phyloP scores from a whole-genome alignment of 768 basidiomycete genomes.

The Pleurotus pulmonarius region DNA sequence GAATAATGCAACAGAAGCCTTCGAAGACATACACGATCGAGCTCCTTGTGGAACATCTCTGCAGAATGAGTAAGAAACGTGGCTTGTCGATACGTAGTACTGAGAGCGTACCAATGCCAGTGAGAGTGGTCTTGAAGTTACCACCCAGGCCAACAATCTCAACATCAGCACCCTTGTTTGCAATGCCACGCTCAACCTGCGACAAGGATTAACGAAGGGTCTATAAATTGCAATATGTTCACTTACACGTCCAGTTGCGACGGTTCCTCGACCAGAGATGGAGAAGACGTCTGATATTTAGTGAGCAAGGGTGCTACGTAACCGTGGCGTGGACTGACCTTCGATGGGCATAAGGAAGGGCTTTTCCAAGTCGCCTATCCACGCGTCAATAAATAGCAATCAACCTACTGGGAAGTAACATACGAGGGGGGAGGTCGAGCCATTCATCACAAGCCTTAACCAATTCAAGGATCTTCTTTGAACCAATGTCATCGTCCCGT shows the following conservation, averaged over 20 bases:
- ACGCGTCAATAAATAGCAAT: neutral
- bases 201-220: no score
- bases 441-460: slow-evolving; percentile 87
- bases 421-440: slow-evolving; percentile 91
- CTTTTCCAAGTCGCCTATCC: slow-evolving; percentile 88
- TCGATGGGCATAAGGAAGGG: slow-evolving; percentile 96
- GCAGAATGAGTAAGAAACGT: slow-evolving; percentile 1
- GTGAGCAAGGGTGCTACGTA: neutral
- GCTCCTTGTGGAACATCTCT: slow-evolving; percentile 99
- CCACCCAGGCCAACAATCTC: slow-evolving; percentile 88
- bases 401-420: slow-evolving; percentile 23
- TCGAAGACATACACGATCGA: slow-evolving; percentile 71
- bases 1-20: neutral
- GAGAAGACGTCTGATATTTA: slow-evolving; percentile 76
- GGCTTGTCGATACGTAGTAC: neutral
- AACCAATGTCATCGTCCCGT: slow-evolving; percentile 75
- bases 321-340: slow-evolving; percentile 35
- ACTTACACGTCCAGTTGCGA: slow-evolving; percentile 87
- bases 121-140: slow-evolving; percentile 86
- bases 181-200: slow-evolving; percentile 88
- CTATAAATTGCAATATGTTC: no score
- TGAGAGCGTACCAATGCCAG: slow-evolving; percentile 73
- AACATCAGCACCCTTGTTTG: slow-evolving; percentile 88
- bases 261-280: slow-evolving; percentile 97
- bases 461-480: slow-evolving; percentile 75